Base-by-base conservation (phyloP, 164 flowering plant species). In the Aristolochia californica region DNA sequence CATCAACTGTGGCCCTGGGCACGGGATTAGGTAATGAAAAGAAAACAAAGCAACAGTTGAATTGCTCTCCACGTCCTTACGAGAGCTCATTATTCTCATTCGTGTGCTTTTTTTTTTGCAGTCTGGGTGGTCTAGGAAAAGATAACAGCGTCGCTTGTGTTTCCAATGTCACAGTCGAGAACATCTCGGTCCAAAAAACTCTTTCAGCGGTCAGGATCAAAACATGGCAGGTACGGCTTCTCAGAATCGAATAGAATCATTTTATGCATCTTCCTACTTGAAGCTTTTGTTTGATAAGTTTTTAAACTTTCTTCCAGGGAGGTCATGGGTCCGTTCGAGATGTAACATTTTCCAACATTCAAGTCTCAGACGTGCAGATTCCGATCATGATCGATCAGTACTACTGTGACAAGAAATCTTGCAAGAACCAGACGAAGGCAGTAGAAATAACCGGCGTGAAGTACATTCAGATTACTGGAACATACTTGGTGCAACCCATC, bases 1-100 rank as follows among this genome's bases (percentile, higher is more conserved):
- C 56, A 75, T 86, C 21, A 75, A 75, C 45, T 88, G 98, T 66
- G 95, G 96, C 45, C 98, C 96, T 27, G 98, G 98, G 10, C 98
- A 88, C 73, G 98, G 98, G 0, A 83, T 91, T 47, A 87, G 97
- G 97, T 83, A 43, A 20, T 9, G 2, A 11, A 53, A 34, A 57
- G 23, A 13, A 1, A 48, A 8, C 9, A 34, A 17, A 10, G 10
- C 20, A 34, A 34, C 59, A n/a, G 20, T 16, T 34, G 4, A 1
- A 51, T 9, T 52, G 27, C 22, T 13, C 18, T 13, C 13, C 17
- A 26, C 23, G 25, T 13, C 8, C 1, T 40, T 53, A 0, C n/a
- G n/a, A n/a, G n/a, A n/a, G n/a, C n/a, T n/a, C n/a, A n/a, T n/a
- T n/a, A n/a, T n/a, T n/a, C n/a, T n/a, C n/a, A n/a, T n/a, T n/a